Percentiles rank a stretch among this genome's conserved stretches.
Conservation (phyloP, 1,139 yeast species). For the Petasospora rhodanensis region DNA sequence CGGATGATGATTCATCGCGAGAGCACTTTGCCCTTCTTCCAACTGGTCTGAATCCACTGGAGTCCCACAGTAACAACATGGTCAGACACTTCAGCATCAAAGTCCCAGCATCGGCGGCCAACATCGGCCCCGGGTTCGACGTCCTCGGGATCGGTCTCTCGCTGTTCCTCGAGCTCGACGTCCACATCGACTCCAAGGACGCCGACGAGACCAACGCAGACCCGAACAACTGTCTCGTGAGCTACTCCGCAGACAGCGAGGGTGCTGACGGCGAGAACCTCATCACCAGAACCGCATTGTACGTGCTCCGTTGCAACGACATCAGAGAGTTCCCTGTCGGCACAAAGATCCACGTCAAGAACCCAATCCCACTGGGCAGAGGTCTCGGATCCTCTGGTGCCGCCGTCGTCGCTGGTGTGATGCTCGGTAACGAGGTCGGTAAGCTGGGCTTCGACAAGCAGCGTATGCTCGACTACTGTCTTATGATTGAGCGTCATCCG, state of each 20-base stretch:
- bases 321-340: slow-evolving; percentile 74
- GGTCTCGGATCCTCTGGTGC: slow-evolving; percentile 99
- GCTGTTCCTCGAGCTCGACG: slow-evolving; percentile 65
- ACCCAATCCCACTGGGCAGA: slow-evolving; percentile 94
- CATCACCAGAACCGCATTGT: slow-evolving; percentile 88
- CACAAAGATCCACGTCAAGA: slow-evolving; percentile 73
- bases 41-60: no score
- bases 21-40: no score
- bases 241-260: slow-evolving; percentile 66
- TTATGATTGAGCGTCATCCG: slow-evolving; percentile 97
- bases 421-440: slow-evolving; percentile 84
- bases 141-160: slow-evolving; percentile 88
- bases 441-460: slow-evolving; percentile 65
- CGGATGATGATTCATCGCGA: slow-evolving; percentile 3
- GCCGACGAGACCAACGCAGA: slow-evolving; percentile 47
- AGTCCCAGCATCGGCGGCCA: slow-evolving; percentile 97
- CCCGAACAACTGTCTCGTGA: slow-evolving; percentile 62
- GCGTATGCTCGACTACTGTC: slow-evolving; percentile 87
- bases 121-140: slow-evolving; percentile 97
- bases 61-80: slow-evolving; percentile 23
- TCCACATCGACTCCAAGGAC: slow-evolving; percentile 50
- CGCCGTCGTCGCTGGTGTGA: slow-evolving; percentile 96
- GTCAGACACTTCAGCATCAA: slow-evolving; percentile 49
- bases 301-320: slow-evolving; percentile 79
- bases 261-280: slow-evolving; percentile 74